These are phyloP conservation scores for Kernera saxatilis DNA, from an alignment of 345 rosid genomes.

Conservation along the genomic window DNA sequence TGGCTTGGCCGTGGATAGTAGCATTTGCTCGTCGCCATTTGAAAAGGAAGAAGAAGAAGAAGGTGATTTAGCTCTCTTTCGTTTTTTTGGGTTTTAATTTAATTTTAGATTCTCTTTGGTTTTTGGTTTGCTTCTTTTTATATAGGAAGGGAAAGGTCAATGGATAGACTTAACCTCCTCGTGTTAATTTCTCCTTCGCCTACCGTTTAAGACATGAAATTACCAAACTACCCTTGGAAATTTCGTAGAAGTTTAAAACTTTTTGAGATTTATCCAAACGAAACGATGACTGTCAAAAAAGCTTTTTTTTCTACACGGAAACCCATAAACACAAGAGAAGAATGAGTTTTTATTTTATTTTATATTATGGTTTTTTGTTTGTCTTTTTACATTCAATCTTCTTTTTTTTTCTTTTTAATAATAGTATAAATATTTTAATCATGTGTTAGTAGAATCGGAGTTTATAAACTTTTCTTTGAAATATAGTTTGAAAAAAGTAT, in stretches of 20 bases:
- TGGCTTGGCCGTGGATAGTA: constrained; percentile 53
- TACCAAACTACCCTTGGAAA: background rate
- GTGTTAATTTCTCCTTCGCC: background rate
- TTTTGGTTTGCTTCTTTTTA: background rate
- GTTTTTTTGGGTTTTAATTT: background rate
- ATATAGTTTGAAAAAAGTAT: too few relatives aligned
- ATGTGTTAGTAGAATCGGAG: background rate
- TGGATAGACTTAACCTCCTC: constrained; percentile 23
- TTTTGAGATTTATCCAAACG: constrained; percentile 13
- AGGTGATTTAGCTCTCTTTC: background rate
- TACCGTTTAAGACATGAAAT: background rate
- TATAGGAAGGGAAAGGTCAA: constrained; percentile 19
- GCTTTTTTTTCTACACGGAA: constrained; percentile 1
- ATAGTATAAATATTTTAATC: background rate
- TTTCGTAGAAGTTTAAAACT: background rate
- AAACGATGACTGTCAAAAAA: constrained; percentile 20
- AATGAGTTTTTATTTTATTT: background rate
- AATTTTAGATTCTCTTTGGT: background rate
- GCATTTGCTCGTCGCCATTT: constrained; percentile 72
- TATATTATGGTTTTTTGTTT: background rate
- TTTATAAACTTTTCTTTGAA: background rate
- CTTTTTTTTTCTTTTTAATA: background rate
- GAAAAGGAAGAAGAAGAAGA: background rate
- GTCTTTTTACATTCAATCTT: background rate
- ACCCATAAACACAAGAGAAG: background rate